Evolutionary conservation across 2,329 filamentous ascomycete genomes (phyloP), one percentile per base, ranked within the genome.

Genomic region (Zopfia rhizophila): DNA sequence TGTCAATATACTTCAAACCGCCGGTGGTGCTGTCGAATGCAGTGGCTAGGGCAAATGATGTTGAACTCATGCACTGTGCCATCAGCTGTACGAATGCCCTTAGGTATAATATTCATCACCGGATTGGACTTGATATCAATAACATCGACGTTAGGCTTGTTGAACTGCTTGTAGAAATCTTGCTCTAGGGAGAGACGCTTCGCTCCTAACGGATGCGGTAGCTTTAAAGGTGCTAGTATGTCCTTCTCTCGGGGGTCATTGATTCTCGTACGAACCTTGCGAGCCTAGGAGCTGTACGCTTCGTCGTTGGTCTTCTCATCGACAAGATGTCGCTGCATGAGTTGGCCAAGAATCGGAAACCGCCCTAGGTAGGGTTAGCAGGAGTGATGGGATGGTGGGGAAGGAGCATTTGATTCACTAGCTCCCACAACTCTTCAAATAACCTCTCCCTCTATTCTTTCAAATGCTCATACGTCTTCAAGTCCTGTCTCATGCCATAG

Each of bases 181-280:
- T 73, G 70, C 51, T 74, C 70, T 4, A 74, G 60, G 23, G 60
- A 65, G 10, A 68, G 67, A 2, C 72, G 60, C 58, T 74, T 74
- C 25, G 65, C 65, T 10, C 72, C 71, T 41, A 66, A 74, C 3
- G 66, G 57, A 43, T 74, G 70, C 3, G 68, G 70, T 24, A 61
- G 61, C 53, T 70, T 53, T 18, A 64, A 51, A 1, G 72, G 71
- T 19, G 70, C 70, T 13, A 74, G 41, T 18, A 73, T 56, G 27
- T 72, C 68, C 66, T n/a, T n/a, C n/a, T n/a, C n/a, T n/a, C n/a
- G n/a, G 7, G 61, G 55, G 32, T 72, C 63, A n/a, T 56, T 51
- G 38, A 73, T 66, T 8, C 70, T 61, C 7, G 53, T 49, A 7
- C 60, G 60, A 8, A 63, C 61, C 53, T 65, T 63, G 53, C 68